Percentiles rank a stretch among this genome's conserved stretches.
Evolutionary conservation across 495 filamentous ascomycete species (phyloP).

Genomic region (Xylaria cubensis): DNA sequence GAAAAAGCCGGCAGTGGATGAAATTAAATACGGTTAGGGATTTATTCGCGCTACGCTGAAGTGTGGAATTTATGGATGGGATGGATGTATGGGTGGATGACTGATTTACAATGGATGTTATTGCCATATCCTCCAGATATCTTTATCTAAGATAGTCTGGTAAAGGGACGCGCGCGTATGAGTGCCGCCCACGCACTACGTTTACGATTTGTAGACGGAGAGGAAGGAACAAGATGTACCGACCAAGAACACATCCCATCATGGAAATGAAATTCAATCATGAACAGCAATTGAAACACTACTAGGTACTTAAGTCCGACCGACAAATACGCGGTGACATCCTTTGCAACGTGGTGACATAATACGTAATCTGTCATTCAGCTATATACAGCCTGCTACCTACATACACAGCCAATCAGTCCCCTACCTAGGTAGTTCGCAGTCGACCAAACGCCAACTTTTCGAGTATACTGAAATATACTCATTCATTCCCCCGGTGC

Average conservation of each 20-base stretch:
- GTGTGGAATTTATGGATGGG: not conserved
- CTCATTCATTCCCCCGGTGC: not conserved
- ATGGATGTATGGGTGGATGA: not conserved
- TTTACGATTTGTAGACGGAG: not conserved
- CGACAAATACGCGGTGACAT: not conserved
- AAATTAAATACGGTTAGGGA: not conserved
- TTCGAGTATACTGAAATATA: not conserved
- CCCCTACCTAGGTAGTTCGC: too few relatives aligned
- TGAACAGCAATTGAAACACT: not conserved
- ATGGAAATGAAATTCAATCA: not conserved
- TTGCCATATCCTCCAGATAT: not conserved
- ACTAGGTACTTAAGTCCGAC: not conserved
- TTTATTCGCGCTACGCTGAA: not conserved
- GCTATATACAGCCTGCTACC: not conserved
- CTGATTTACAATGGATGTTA: too few relatives aligned
- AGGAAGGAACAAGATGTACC: too few relatives aligned
- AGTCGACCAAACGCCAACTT: not conserved
- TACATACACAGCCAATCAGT: not conserved
- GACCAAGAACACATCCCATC: too few relatives aligned
- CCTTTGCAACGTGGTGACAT: too few relatives aligned
- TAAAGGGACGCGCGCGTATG: not conserved
- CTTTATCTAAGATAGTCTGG: not conserved
- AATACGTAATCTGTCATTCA: not conserved
- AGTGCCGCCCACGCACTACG: not conserved
- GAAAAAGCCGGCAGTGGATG: not conserved